Evolutionary conservation across 306 rosid genomes (phyloP).

Genomic region (Vigna nakashimae): DNA sequence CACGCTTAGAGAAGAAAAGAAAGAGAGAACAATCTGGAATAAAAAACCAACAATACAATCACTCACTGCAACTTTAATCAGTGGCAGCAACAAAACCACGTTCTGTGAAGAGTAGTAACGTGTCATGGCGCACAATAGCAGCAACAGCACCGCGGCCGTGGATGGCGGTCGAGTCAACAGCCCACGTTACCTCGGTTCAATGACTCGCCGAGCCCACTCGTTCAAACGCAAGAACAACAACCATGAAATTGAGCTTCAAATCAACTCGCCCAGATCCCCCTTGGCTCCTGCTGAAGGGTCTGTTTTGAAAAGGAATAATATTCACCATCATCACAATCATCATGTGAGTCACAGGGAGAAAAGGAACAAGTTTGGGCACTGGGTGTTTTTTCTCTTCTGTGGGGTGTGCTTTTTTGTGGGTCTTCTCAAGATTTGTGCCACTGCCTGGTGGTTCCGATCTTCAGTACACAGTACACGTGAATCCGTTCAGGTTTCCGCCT

Average conservation of each 20-base stretch:
- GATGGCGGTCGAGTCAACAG: conserved; percentile 80
- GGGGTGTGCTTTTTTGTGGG: conserved; percentile 79
- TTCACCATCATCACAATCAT: conserved; percentile 38
- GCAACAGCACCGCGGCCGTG: not conserved
- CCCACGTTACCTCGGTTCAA: conserved; percentile 77
- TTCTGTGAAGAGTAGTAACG: not conserved
- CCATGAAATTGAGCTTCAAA: conserved; percentile 64
- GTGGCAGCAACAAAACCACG: not conserved
- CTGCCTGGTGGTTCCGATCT: conserved; percentile 79
- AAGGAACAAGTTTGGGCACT: conserved; percentile 67
- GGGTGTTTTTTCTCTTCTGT: conserved; percentile 78
- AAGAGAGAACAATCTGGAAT: not conserved
- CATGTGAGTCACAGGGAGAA: conserved; percentile 62
- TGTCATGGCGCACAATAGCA: conserved; percentile 8
- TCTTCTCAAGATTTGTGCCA: conserved; percentile 70
- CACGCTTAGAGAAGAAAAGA: too few relatives aligned
- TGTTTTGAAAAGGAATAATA: conserved; percentile 56
- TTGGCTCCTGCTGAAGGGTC: conserved; percentile 47
- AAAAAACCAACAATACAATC: not conserved
- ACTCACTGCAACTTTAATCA: not conserved
- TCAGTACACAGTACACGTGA: conserved; percentile 50
- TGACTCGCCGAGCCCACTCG: conserved; percentile 92
- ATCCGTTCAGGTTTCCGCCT: conserved; percentile 56
- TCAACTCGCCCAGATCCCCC: conserved; percentile 58
- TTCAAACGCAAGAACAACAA: conserved; percentile 73